Conservation (phyloP, 345 rosid species). For the Chamaenerion angustifolium region DNA sequence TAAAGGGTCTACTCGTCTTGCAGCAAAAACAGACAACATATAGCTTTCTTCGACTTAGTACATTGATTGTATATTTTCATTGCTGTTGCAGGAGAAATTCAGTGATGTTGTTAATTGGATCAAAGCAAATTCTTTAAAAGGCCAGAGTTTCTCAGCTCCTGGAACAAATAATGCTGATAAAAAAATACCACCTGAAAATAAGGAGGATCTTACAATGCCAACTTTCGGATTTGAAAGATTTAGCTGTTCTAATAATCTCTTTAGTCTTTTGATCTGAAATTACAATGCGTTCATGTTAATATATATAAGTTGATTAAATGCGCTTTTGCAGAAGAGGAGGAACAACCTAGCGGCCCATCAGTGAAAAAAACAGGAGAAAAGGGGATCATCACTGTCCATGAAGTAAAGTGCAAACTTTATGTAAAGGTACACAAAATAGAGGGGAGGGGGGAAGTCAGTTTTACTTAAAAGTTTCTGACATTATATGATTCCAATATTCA, state of each 20-base stretch:
- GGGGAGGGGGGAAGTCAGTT: no score
- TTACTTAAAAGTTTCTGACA: not conserved
- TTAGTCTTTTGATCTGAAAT: no score
- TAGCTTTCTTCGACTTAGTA: not conserved
- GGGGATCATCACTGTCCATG: constrained; percentile 71
- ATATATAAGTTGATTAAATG: not conserved
- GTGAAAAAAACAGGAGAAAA: constrained; percentile 78
- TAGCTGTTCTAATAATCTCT: no score
- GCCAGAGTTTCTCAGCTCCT: constrained; percentile 23
- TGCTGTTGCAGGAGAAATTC: constrained; percentile 54
- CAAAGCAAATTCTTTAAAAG: constrained; percentile 44
- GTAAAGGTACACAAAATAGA: constrained; percentile 93
- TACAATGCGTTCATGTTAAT: no score
- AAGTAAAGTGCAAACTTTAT: constrained; percentile 93
- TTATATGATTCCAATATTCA: no score
- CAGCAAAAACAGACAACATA: no score
- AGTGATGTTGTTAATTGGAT: constrained; percentile 84
- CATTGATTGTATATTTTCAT: constrained; percentile 5
- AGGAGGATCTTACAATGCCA: constrained; percentile 21
- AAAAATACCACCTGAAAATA: constrained; percentile 25
- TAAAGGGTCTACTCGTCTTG: no score
- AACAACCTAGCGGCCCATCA: constrained; percentile 88
- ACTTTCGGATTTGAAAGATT: constrained; percentile 2
- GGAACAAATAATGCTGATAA: constrained; percentile 30
- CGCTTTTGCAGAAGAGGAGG: constrained; percentile 47